phyloP scores from a whole-genome alignment of 257 asterid species.

The Solanum piurae region DNA sequence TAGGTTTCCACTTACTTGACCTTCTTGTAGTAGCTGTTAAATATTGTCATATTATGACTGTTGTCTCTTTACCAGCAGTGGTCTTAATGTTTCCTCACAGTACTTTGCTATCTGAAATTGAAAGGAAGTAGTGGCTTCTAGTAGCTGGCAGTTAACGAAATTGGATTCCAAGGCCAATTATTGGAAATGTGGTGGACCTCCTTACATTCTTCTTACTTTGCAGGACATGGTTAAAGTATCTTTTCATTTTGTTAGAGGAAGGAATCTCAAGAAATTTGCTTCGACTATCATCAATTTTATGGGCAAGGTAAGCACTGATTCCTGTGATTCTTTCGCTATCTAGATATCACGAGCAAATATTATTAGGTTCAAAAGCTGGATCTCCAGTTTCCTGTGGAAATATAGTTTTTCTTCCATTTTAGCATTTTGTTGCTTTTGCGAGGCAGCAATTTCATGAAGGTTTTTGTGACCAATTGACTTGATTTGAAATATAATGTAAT shows the following conservation, averaged over 20 bases:
- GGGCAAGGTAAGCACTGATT: constrained; percentile 58
- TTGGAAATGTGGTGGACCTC: background rate
- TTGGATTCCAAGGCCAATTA: background rate
- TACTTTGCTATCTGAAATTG: background rate
- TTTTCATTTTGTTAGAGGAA: constrained; percentile 84
- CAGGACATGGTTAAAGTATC: constrained; percentile 93
- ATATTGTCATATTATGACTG: background rate
- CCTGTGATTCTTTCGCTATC: background rate
- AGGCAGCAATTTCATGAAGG: background rate
- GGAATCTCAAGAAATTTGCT: constrained; percentile 73
- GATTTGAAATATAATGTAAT: background rate
- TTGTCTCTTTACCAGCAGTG: background rate
- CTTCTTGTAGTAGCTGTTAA: background rate
- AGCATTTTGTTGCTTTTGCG: background rate
- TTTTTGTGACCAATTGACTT: background rate
- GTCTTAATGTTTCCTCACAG: background rate
- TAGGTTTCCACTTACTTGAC: background rate
- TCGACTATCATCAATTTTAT: constrained; percentile 73
- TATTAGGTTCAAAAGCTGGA: background rate
- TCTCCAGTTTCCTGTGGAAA: background rate
- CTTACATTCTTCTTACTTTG: constrained; percentile 5
- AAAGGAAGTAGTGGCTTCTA: background rate
- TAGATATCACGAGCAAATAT: background rate
- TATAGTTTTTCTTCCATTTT: background rate
- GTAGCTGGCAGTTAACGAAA: background rate